A percentile compares a stretch with the other conserved stretches of the same genome.
Evolutionary conservation across 371 early-diverging fungal genomes (phyloP).

Genomic region (Mucor sp.): DNA sequence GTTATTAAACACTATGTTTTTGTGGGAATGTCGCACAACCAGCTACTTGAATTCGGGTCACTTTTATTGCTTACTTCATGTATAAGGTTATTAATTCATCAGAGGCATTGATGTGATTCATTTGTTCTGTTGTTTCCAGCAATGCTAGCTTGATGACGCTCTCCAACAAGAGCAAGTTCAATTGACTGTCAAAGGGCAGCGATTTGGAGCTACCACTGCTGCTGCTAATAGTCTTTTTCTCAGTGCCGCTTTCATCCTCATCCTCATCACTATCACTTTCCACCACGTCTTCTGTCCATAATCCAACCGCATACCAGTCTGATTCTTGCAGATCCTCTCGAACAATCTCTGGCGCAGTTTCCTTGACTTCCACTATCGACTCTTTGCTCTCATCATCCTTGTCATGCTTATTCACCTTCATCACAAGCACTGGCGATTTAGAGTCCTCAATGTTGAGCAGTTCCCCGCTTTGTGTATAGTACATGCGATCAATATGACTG

Average conservation of each 20-base stretch:
- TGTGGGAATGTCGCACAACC: constrained; percentile 22
- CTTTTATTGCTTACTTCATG: constrained; percentile 21
- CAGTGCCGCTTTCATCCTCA: background rate
- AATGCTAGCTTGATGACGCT: constrained; percentile 64
- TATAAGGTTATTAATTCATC: constrained; percentile 73
- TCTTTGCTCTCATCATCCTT: constrained; percentile 2
- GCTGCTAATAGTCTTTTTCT: background rate
- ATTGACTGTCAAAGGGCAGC: background rate
- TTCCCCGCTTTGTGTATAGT: constrained; percentile 70
- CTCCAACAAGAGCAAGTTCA: constrained; percentile 66
- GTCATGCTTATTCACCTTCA: constrained; percentile 50
- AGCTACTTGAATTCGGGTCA: background rate
- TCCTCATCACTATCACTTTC: constrained; percentile 12
- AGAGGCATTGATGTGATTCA: constrained; percentile 63
- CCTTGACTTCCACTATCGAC: constrained; percentile 24
- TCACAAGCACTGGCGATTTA: constrained; percentile 66
- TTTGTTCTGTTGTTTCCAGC: constrained; percentile 65
- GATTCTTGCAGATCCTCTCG: constrained; percentile 35
- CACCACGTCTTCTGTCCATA: constrained; percentile 25
- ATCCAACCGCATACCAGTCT: constrained; percentile 46
- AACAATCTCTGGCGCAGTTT: constrained; percentile 29
- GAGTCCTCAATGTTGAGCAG: constrained; percentile 75
- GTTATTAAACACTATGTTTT: background rate
- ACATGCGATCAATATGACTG: constrained; percentile 54
- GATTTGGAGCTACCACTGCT: background rate